Evolutionary conservation across 2,329 filamentous ascomycete species (phyloP), one percentile per base, ranked within the genome.

Genomic region (Rhynchosporium secalis): DNA sequence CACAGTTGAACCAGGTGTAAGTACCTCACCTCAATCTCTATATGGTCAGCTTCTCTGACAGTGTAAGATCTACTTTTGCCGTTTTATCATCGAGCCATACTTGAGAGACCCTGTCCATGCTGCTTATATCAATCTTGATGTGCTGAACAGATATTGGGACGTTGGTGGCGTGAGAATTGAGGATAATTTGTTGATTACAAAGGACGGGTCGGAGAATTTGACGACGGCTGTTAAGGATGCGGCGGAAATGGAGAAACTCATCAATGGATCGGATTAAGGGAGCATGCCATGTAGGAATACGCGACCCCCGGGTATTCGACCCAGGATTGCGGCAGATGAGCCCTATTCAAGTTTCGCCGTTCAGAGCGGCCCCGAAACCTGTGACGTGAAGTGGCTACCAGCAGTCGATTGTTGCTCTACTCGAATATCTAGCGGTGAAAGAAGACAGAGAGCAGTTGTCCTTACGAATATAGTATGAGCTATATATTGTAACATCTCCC

Each of bases 1-100:
- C 58, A 99, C 95, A 0, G 94, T 98, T 45, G 95, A 99, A 79
- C 95, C 95, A 12, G 95, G 95, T 54, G 86, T 91, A 80, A 76
- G 86, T 80, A 59, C 46, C 62, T n/a, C 15, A n/a, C 5, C n/a
- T 20, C 41, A 15, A 41, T 54, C 43, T 41, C 43, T 36, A n/a
- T 36, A 28, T 55, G n/a, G 12, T 7, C 6, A 40, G 36, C 28
- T 38, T 61, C 20, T 47, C 45, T 66, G 8, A 60, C 13, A 31
- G 1, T n/a, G 28, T 29, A 64, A 87, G 85, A 87, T 94, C 66
- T 97, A 97, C 78, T 97, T 97, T 76, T 96, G 91, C 76, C 84
- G 86, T 26, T 96, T 93, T 73, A 96, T 96, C 67, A 90, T 97
- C 65, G 84, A 88, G 49, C 90, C 92, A 0, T 95, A 89, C 73